Base-by-base conservation (phyloP, 257 asterid genomes). In the Salvia hispanica region DNA sequence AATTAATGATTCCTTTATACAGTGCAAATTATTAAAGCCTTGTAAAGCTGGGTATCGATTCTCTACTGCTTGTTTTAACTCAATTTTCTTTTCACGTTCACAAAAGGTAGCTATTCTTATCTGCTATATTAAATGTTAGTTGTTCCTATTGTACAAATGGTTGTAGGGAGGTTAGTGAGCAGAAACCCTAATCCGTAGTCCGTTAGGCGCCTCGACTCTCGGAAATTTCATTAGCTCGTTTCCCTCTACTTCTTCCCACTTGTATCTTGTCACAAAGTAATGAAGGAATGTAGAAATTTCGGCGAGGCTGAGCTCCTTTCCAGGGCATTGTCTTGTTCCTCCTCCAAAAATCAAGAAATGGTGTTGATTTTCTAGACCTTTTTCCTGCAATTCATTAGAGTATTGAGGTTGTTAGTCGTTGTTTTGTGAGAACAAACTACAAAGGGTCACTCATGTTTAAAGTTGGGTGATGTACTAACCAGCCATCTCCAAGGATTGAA, bases 161-260 rank as follows among this genome's bases (percentile, higher is more conserved):
- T 75, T 21, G 18, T 21, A 21, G 25, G 25, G 25, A 21, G 25
- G 25, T 89, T 72, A 86, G 81, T 67, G 68, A 72, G 83, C 60
- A 25, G 93, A 84, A 81, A 94, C 96, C 81, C 87, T 84, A 66
- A 94, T 74, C 12, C 80, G 88, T 5, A 94, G 84, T 25, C 98
- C 99, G 53, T 94, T 88, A 56, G 96, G 96, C 36, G 99, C 98
- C 78, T 94, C 95, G 51, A 91, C 99, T 75, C 99, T 85, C 5
- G 99, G 99, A 74, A 94, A 94, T 37, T 85, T 78, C 86, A 87
- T 83, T 75, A 94, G 77, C 80, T 87, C 80, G 76, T 91, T 84
- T 34, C 96, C 95, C 39, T 92, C 96, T 16, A 84, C 84, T 82
- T 94, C 98, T 78, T 91, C 90, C 99, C 96, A 91, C 82, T 81